Evolutionary conservation across 352 stramenopile genomes (phyloP).

Genomic region (Globisporangium megalacanthum): DNA sequence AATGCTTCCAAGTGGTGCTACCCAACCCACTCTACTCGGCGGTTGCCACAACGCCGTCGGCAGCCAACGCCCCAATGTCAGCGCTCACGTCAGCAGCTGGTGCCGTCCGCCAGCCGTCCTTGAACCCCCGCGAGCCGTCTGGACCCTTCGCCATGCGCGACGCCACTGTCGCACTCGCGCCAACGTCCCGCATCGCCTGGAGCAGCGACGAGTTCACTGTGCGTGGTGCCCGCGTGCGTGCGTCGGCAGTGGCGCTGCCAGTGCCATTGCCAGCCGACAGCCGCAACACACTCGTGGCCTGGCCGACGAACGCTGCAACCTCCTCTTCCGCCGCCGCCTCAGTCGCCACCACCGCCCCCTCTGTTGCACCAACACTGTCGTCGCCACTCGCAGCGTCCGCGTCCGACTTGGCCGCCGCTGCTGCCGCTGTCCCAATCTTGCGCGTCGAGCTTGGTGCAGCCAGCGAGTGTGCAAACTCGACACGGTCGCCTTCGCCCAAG

Average conservation of each 20-base stretch:
- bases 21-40: background rate
- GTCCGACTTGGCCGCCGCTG: constrained; percentile 12
- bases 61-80: background rate
- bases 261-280: constrained; percentile 19
- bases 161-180: constrained; percentile 46
- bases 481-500: constrained; percentile 57
- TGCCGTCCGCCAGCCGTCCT: constrained; percentile 37
- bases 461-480: constrained; percentile 56
- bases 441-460: constrained; percentile 27
- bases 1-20: background rate
- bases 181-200: constrained; percentile 60
- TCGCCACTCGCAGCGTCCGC: constrained; percentile 4
- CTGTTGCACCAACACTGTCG: constrained; percentile 2
- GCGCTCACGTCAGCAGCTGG: background rate
- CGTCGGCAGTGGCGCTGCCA: constrained; percentile 10
- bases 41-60: background rate
- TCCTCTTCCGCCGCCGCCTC: background rate
- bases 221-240: constrained; percentile 31
- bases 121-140: constrained; percentile 68
- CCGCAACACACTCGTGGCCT: constrained; percentile 48
- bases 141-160: constrained; percentile 73
- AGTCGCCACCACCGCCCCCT: background rate
- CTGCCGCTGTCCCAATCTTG: constrained; percentile 17
- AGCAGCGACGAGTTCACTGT: constrained; percentile 62
- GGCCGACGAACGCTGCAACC: constrained; percentile 17